Evolutionary conservation across 2,329 filamentous ascomycete genomes (phyloP).

Genomic region (Apiospora aurea): DNA sequence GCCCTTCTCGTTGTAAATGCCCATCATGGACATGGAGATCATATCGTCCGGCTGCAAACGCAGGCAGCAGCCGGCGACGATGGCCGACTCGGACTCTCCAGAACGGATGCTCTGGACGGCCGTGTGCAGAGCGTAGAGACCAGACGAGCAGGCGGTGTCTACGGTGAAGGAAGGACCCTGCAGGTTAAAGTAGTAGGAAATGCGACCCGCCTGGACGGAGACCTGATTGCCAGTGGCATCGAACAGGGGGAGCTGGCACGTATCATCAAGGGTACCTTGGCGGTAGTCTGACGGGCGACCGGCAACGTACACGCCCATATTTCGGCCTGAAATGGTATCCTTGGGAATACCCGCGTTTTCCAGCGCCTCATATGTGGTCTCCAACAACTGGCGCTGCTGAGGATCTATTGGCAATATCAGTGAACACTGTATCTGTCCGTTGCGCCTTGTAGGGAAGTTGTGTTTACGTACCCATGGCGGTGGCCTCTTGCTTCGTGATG

Average conservation of each 20-base stretch:
- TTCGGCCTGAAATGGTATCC: conserved; percentile 38
- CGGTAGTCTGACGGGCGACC: conserved; percentile 34
- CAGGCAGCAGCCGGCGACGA: conserved; percentile 25
- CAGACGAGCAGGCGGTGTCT: conserved; percentile 34
- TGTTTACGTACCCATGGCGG: conserved; percentile 41
- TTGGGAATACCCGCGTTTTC: conserved; percentile 43
- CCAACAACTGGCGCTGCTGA: conserved; percentile 42
- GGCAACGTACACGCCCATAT: conserved; percentile 44
- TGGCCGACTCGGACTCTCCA: conserved; percentile 18
- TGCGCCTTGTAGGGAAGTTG: neutral
- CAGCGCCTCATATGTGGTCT: conserved; percentile 44
- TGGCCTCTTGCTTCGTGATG: conserved; percentile 45
- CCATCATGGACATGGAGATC: conserved; percentile 25
- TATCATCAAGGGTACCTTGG: conserved; percentile 29
- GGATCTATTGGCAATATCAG: conserved; percentile 31
- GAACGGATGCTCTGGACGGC: conserved; percentile 33
- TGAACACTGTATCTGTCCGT: neutral
- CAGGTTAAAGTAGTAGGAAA: conserved; percentile 33
- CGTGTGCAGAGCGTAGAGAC: conserved; percentile 30
- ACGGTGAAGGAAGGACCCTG: conserved; percentile 32
- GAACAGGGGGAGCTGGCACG: conserved; percentile 37
- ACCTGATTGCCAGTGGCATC: conserved; percentile 36
- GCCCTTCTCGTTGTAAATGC: conserved; percentile 17
- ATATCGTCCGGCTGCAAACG: neutral
- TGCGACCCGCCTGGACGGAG: conserved; percentile 34